Base-by-base conservation (phyloP, 768 basidiomycete species). In the Phanerochaete carnosa region DNA sequence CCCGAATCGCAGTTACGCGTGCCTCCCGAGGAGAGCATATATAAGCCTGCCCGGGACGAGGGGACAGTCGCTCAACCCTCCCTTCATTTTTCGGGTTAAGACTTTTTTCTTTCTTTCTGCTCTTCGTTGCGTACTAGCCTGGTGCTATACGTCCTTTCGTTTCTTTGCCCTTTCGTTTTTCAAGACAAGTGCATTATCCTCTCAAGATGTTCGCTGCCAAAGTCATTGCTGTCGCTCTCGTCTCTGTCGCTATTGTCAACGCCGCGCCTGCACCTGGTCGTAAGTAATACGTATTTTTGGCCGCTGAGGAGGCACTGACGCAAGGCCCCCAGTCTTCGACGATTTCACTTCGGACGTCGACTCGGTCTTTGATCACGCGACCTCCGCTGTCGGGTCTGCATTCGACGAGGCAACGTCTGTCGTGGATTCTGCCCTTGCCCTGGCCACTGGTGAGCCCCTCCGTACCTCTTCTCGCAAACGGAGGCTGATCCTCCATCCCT, bases 61-160 rank as follows among this genome's bases (percentile, higher is more conserved):
- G 4, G 26, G 2, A 37, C 37, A 25, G 19, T 32, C 25, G 29
- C 53, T 55, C 51, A 55, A 55, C 57, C 33, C 61, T 52, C 59
- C 46, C 53, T 65, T 62, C 45, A 2, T 35, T 47, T 63, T 59
- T 39, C 57, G 60, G 61, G 64, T 62, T 33, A 43, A 56, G 35
- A 54, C 60, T 55, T 47, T 15, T 52, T 33, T 28, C 59, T 64
- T 46, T 64, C 57, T 52, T 46, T 22, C 45, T 58, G 49, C 57
- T 51, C 54, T 55, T 62, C 54, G 19, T 58, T 23, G 43, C 59
- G 23, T 47, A 43, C 19, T 61, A 66, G 68, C 68, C 68, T 57
- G 69, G 69, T 65, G 67, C 69, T 68, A 52, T 45, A 37, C 35
- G 30, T 30, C 26, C 32, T 3, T 33, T 57, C 45, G 29, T 59